phyloP scores from a whole-genome alignment of 176 grass and related monocot genomes.

The Musa schizocarpa region DNA sequence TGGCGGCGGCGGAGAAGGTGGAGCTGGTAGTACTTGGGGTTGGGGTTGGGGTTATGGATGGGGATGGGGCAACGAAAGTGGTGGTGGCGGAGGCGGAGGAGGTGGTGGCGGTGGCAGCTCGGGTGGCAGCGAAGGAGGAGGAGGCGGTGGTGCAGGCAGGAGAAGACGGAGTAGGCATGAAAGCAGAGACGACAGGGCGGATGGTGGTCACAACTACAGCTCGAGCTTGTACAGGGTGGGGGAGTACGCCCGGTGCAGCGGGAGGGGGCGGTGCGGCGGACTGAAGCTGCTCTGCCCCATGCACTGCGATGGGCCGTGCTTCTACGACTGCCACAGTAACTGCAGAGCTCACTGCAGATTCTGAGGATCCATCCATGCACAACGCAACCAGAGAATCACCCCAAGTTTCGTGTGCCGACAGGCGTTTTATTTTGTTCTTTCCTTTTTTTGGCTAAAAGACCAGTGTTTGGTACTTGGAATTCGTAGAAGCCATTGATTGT shows the following conservation, averaged over 20 bases:
- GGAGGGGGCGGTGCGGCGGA: constrained; percentile 45
- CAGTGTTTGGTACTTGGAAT: too few relatives aligned
- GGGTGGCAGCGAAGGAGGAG: neutral
- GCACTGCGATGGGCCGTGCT: constrained; percentile 78
- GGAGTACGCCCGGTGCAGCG: constrained; percentile 72
- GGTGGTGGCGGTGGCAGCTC: constrained; percentile 2
- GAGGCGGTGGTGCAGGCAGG: neutral
- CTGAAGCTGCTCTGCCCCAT: constrained; percentile 73
- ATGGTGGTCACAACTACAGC: constrained; percentile 45
- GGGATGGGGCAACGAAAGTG: constrained; percentile 12
- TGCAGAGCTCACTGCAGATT: constrained; percentile 82
- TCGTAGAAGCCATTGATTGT: too few relatives aligned
- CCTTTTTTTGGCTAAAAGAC: too few relatives aligned
- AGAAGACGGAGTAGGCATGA: neutral
- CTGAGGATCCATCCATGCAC: neutral
- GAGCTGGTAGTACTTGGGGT: neutral
- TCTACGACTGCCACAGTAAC: constrained; percentile 82
- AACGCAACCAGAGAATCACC: neutral
- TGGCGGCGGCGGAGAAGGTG: neutral
- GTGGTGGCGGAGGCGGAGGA: constrained; percentile 23
- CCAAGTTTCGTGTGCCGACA: neutral
- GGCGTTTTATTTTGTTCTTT: neutral
- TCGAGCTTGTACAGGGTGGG: constrained; percentile 60
- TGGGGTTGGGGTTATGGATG: constrained; percentile 23
- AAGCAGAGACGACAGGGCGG: neutral